Base-by-base conservation (phyloP, 2,329 filamentous ascomycete genomes). In the Myriosclerotinia scirpicola region DNA sequence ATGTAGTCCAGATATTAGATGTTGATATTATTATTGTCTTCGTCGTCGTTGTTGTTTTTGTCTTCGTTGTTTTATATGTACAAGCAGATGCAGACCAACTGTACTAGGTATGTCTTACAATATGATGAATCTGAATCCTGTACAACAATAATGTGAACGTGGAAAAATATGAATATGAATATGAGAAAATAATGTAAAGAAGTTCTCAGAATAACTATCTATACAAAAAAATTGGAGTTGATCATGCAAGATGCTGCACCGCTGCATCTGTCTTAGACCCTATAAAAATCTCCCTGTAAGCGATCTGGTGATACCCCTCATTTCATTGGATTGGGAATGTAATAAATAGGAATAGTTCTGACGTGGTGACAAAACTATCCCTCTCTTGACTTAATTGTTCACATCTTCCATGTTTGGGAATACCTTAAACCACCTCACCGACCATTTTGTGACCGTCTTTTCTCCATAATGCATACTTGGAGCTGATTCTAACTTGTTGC, bases 301-400 rank as follows among this genome's bases (percentile, higher is more conserved):
- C 42, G 30, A 59, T 59, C 20, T 36, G 56, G 20, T 36, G 56
- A 59, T 36, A 59, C 56, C 56, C 42, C 56, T 48, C 56, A 36
- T n/a, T 36, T 59, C 8, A 59, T 59, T 59, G 56, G 56, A 14
- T 36, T 36, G 26, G 17, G n/a, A 15, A 17, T 46, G 40, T 46
- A 58, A 26, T 26, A 26, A 26, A 26, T 26, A 26, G 26, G 26
- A 26, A 26, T 26, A 26, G 26, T 26, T 26, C 26, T 26, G 55
- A 59, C 55, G 55, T 59, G 55, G 40, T 59, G 55, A 59, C 26
- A 34, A 46, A 12, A 59, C 55, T 46, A 59, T 34, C 46, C 55
- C 55, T 46, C 40, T 59, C 55, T 46, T n/a, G 40, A 59, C 9
- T 58, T 30, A 30, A 58, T 17, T 44, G 2, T 44, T 58, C 22